phyloP scores from a whole-genome alignment of 306 rosid species.

The Sindora glabra region DNA sequence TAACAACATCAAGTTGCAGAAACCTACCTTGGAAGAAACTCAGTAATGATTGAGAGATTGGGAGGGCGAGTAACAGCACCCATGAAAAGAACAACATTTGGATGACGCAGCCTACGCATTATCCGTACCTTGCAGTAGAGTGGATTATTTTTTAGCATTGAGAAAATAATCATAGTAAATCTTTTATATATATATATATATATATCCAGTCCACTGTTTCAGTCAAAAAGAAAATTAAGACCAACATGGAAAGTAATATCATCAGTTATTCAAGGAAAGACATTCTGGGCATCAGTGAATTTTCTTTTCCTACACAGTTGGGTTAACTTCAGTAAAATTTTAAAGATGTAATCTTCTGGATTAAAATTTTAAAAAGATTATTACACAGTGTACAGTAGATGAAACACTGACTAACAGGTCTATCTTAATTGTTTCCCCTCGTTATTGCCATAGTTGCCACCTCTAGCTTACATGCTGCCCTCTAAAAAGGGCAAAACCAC shows the following conservation, averaged over 20 bases:
- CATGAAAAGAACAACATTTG: constrained; percentile 94
- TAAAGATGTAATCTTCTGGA: too few species aligned
- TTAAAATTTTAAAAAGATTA: too few species aligned
- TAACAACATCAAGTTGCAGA: not conserved
- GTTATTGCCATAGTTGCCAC: not conserved
- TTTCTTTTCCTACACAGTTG: not conserved
- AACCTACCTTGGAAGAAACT: constrained; percentile 89
- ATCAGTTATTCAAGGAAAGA: not conserved
- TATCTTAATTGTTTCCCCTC: too few species aligned
- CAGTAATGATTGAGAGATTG: constrained; percentile 87
- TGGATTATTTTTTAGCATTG: constrained; percentile 1
- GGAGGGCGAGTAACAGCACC: constrained; percentile 99
- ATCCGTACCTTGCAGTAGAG: constrained; percentile 63
- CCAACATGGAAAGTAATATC: not conserved
- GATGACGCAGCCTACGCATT: constrained; percentile 98
- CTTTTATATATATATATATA: too few species aligned
- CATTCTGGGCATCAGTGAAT: not conserved
- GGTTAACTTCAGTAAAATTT: too few species aligned
- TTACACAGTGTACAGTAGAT: too few species aligned
- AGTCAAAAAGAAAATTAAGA: not conserved
- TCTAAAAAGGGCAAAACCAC: not conserved
- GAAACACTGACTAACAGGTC: too few species aligned
- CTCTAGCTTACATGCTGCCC: not conserved
- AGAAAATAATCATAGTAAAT: constrained; percentile 2
- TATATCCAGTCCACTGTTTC: not conserved